Evolutionary conservation across 2,329 filamentous ascomycete genomes (phyloP).

Genomic region (Sclerotinia glacialis): DNA sequence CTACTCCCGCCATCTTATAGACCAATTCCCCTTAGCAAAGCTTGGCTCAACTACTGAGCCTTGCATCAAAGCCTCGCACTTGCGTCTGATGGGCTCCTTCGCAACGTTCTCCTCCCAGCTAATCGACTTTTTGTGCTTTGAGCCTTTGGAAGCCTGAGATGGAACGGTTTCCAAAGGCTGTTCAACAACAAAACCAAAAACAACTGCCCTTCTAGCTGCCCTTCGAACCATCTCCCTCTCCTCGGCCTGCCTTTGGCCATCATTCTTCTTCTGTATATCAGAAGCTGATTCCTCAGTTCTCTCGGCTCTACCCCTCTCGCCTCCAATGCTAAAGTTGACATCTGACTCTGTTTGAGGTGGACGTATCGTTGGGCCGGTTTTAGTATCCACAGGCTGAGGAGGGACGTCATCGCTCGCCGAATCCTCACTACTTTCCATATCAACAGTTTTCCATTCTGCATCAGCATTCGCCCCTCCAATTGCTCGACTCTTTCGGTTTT

Average conservation of each 20-base stretch:
- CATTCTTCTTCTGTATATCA: constrained; percentile 47
- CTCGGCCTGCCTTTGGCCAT: constrained; percentile 26
- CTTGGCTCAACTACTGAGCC: constrained; percentile 21
- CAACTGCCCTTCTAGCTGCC: constrained; percentile 28
- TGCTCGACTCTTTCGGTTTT: constrained; percentile 45
- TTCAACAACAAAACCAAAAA: constrained; percentile 26
- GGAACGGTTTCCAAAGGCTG: not conserved
- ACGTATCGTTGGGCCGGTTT: constrained; percentile 18
- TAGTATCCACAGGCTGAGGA: not conserved
- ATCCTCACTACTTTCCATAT: constrained; percentile 48
- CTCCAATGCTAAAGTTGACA: constrained; percentile 55
- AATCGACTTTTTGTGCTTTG: constrained; percentile 12
- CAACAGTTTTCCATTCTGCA: constrained; percentile 45
- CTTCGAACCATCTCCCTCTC: constrained; percentile 28
- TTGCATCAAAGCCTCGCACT: constrained; percentile 21
- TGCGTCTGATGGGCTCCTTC: constrained; percentile 8
- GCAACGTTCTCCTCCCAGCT: constrained; percentile 7
- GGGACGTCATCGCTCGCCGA: constrained; percentile 8
- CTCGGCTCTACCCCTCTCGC: constrained; percentile 55
- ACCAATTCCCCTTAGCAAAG: constrained; percentile 21
- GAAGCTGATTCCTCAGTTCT: constrained; percentile 51
- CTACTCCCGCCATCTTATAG: constrained; percentile 21
- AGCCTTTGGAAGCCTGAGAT: constrained; percentile 9
- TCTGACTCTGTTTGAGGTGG: constrained; percentile 22
- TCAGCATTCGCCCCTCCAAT: constrained; percentile 39